These are phyloP conservation scores for Venturiaceae sp. DNA, from an alignment of 2,329 filamentous ascomycete genomes.

Conservation along the genomic window DNA sequence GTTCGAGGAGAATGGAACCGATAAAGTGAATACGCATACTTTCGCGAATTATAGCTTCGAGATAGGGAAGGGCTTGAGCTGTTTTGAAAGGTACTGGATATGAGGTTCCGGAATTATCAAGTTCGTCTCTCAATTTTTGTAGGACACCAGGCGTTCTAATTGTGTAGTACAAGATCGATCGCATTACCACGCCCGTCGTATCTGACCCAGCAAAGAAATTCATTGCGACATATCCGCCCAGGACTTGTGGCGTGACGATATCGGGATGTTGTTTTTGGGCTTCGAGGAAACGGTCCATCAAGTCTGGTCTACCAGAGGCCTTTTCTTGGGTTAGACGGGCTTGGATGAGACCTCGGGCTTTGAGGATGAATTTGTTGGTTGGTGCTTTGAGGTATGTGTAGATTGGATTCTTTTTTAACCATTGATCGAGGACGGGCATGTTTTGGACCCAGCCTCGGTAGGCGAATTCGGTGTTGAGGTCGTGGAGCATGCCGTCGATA, in stretches of 20 bases:
- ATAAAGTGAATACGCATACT: conserved; percentile 41
- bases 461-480: conserved; percentile 30
- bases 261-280: conserved; percentile 29
- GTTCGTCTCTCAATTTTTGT: background rate
- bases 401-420: background rate
- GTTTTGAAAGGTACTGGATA: conserved; percentile 18
- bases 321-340: conserved; percentile 38
- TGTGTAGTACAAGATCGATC: conserved; percentile 5
- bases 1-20: conserved; percentile 41
- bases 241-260: conserved; percentile 43
- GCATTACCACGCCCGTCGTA: conserved; percentile 1
- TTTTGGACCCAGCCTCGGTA: conserved; percentile 30
- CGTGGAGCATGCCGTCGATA: conserved; percentile 43
- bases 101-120: background rate
- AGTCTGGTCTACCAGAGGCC: conserved; percentile 35
- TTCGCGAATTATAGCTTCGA: conserved; percentile 41
- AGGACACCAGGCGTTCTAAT: conserved; percentile 1
- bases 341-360: conserved; percentile 38
- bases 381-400: background rate
- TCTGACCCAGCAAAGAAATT: conserved; percentile 1
- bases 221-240: conserved; percentile 28
- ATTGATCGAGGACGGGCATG: conserved; percentile 45
- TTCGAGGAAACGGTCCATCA: conserved; percentile 42
- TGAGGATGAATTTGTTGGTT: conserved; percentile 10
- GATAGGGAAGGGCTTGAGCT: conserved; percentile 30